Conservation (phyloP, 2,329 filamentous ascomycete genomes). For the Fonsecaea monophora region DNA sequence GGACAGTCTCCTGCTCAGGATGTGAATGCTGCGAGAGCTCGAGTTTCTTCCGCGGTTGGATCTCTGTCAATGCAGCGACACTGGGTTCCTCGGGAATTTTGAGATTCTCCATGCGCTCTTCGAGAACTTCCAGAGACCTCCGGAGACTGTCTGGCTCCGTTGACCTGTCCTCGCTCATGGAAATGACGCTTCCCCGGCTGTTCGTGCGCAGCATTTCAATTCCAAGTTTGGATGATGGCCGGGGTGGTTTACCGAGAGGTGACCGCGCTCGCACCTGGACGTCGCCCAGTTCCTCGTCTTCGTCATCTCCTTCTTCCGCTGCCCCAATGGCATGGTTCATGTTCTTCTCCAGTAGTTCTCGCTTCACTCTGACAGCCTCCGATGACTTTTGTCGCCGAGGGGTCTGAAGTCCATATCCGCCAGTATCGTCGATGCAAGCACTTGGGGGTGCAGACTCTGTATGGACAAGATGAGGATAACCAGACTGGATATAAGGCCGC, state of each 20-base stretch:
- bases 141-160: conserved; percentile 42
- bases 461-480: conserved; percentile 62
- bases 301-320: conserved; percentile 88
- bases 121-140: conserved; percentile 43
- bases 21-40: conserved; percentile 39
- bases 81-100: conserved; percentile 41
- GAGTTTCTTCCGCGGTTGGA: conserved; percentile 39
- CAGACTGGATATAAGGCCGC: conserved; percentile 49
- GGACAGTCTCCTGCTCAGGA: conserved; percentile 40
- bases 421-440: conserved; percentile 60
- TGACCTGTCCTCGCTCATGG: conserved; percentile 52
- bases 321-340: conserved; percentile 65
- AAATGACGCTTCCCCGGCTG: conserved; percentile 80
- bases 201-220: conserved; percentile 99
- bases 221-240: conserved; percentile 85
- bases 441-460: conserved; percentile 69
- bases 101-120: conserved; percentile 42
- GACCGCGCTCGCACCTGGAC: conserved; percentile 59
- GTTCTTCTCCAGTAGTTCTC: conserved; percentile 75
- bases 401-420: conserved; percentile 48
- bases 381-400: conserved; percentile 70
- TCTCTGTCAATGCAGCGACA: conserved; percentile 26
- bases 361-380: conserved; percentile 76
- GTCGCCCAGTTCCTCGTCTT: conserved; percentile 85
- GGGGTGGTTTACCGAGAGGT: conserved; percentile 58